phyloP scores from a whole-genome alignment of 2,329 filamentous ascomycete species.

The Grosmannia clavigera region DNA sequence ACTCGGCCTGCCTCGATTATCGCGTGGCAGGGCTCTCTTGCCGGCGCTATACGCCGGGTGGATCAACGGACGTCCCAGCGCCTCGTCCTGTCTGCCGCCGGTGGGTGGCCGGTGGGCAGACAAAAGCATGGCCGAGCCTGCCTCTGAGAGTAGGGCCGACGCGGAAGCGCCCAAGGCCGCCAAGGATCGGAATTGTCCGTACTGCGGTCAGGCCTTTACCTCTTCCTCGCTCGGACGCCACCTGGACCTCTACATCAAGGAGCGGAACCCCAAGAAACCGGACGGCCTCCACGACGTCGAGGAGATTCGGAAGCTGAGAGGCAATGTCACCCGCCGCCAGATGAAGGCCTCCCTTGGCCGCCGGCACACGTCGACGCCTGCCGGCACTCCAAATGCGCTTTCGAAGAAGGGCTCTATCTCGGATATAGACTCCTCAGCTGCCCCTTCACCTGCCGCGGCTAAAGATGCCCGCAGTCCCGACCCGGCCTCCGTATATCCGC shows the following conservation, averaged over 20 bases:
- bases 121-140: slow-evolving; percentile 3
- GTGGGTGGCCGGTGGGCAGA: not conserved
- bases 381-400: slow-evolving; percentile 33
- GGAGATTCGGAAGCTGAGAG: slow-evolving; percentile 72
- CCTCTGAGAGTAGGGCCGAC: slow-evolving; percentile 16
- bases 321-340: slow-evolving; percentile 76
- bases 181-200: slow-evolving; percentile 83
- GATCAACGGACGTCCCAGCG: not conserved
- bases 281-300: slow-evolving; percentile 87
- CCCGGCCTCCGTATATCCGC: slow-evolving; percentile 28
- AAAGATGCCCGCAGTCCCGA: slow-evolving; percentile 28
- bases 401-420: slow-evolving; percentile 27
- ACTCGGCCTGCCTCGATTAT: not conserved
- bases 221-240: slow-evolving; percentile 89
- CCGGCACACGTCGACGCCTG: slow-evolving; percentile 49
- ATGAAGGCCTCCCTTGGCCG: slow-evolving; percentile 52
- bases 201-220: slow-evolving; percentile 81
- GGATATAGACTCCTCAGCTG: slow-evolving; percentile 24
- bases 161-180: slow-evolving; percentile 33
- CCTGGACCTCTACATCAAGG: slow-evolving; percentile 86
- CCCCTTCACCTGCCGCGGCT: slow-evolving; percentile 24
- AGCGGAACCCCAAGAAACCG: slow-evolving; percentile 76
- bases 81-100: not conserved
- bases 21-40: not conserved
- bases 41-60: not conserved